Base-by-base conservation (phyloP, 73 alveolate genomes). In the Breviolum minutum region DNA sequence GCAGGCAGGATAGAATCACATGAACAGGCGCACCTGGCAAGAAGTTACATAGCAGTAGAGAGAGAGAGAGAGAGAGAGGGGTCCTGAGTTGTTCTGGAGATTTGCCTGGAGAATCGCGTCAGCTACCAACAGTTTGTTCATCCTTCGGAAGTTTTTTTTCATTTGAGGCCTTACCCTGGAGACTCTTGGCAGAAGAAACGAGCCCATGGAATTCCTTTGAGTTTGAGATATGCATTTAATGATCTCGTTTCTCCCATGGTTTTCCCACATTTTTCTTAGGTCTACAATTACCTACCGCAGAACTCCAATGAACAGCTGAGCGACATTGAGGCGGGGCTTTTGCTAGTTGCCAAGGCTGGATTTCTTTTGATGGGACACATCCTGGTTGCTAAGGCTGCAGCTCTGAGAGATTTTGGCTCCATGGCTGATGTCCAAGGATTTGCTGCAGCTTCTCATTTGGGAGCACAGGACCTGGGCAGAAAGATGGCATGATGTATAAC, bases 251-350 rank as follows among this genome's bases (percentile, higher is more conserved):
- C 77, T 68, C 77, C 77, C 19, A 79, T 40, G 0, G 61, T n/a
- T 29, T 17, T 79, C 11, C 17, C 64, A 13, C 71, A 5, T 16
- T 0, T 48, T 66, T 69, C 48, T 40, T 8, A 87, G 95, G 95
- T 87, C 66, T 87, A 87, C 95, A 87, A 87, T 68, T 87, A 29
- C 95, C 68, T 87, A 68, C 69, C 95, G 66, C 95, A 87, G 83
- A 87, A 87, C 64, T 70, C 77, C 66, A 66, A 64, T 24, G 71
- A 6, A 22, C 71, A 81, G 70, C 90, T 60, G 90, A 60, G 32
- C 16, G 70, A 48, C 40, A 81, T 81, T 29, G 48, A 81, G 90
- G 90, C 90, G 40, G 17, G 40, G 17, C 13, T 7, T 12, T 27
- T 13, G 13, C 24, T 61, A 14, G 85, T 74, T 24, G 32, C 85